Evolutionary conservation across 2,329 filamentous ascomycete genomes (phyloP).

Genomic region (Saccharata proteae): DNA sequence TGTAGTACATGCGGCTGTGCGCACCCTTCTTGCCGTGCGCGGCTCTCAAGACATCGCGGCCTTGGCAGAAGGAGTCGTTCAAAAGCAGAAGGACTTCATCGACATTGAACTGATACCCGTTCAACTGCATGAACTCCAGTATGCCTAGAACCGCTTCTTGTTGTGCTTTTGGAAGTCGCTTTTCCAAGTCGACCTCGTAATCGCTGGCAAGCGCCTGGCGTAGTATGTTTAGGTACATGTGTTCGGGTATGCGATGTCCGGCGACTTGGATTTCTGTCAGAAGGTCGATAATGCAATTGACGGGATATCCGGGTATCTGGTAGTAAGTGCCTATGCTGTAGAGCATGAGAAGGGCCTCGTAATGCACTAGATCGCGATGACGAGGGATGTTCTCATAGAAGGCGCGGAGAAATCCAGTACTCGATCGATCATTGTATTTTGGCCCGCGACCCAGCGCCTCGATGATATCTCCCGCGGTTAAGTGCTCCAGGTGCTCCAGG

Average conservation of each 20-base stretch:
- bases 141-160: slow-evolving; percentile 11
- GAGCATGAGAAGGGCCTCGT: slow-evolving; percentile 3
- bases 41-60: slow-evolving; percentile 1
- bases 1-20: background rate
- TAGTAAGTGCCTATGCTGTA: slow-evolving; percentile 1
- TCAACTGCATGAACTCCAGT: slow-evolving; percentile 22
- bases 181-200: slow-evolving; percentile 3
- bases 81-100: slow-evolving; percentile 37
- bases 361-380: slow-evolving; percentile 1
- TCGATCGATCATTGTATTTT: background rate
- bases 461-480: background rate
- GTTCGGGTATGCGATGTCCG: slow-evolving; percentile 3
- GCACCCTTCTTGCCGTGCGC: background rate
- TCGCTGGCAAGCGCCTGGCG: slow-evolving; percentile 1
- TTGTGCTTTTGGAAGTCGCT: slow-evolving; percentile 5
- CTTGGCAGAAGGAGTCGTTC: slow-evolving; percentile 17
- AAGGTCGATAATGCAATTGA: background rate
- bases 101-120: slow-evolving; percentile 25
- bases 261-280: slow-evolving; percentile 5
- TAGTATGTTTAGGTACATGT: slow-evolving; percentile 2
- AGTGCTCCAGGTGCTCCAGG: slow-evolving; percentile 1
- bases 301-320: slow-evolving; percentile 2
- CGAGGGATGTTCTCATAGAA: slow-evolving; percentile 6
- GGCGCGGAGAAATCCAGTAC: slow-evolving; percentile 4
- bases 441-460: slow-evolving; percentile 4